Evolutionary conservation across 2,329 filamentous ascomycete species (phyloP), one percentile per base, ranked within the genome.

Genomic region (Metarhizium rileyi): DNA sequence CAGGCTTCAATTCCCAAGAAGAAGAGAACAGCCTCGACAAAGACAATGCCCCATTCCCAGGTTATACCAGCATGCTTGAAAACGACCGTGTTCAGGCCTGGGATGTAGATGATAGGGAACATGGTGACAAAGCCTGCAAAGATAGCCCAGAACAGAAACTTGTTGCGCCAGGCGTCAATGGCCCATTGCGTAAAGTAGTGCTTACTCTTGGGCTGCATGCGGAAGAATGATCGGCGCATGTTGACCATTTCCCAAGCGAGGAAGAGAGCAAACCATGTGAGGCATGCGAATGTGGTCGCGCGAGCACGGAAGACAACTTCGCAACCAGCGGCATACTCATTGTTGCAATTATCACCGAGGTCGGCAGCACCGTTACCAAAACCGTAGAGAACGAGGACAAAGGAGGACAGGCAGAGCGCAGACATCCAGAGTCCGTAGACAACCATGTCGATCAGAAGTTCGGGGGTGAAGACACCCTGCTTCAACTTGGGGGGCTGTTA

Each of bases 211-310:
- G 83, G 81, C 56, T 85, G 76, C 80, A 87, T 85, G 57, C 77
- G 75, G 74, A 88, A 88, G 69, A 88, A 85, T 5, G 77, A 82
- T 46, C 81, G 77, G 25, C 84, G 79, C 69, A 85, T 75, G 54
- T 85, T 74, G 52, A 87, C 72, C 76, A 87, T 84, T 59, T 88
- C 83, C 85, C 84, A 88, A 0, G 84, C 85, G 9, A 87, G 74
- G 69, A 88, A 86, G 23, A 87, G 74, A 0, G 83, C 82, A 51
- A 82, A 84, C 84, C 84, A 88, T 1, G 84, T 87, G 49, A 88
- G 69, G 54, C 78, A 84, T 18, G 82, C 82, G 61, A 88, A 88
- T 5, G 80, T 84, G 1, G 84, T 86, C 0, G 83, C 82, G 6
- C 85, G 81, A 1, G 84, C 84, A 16, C 81, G 79, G 72, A 83